Percentiles rank a stretch among this genome's conserved stretches.
phyloP scores from a whole-genome alignment of 495 filamentous ascomycete species.

The Beverwykella pulmonaria region DNA sequence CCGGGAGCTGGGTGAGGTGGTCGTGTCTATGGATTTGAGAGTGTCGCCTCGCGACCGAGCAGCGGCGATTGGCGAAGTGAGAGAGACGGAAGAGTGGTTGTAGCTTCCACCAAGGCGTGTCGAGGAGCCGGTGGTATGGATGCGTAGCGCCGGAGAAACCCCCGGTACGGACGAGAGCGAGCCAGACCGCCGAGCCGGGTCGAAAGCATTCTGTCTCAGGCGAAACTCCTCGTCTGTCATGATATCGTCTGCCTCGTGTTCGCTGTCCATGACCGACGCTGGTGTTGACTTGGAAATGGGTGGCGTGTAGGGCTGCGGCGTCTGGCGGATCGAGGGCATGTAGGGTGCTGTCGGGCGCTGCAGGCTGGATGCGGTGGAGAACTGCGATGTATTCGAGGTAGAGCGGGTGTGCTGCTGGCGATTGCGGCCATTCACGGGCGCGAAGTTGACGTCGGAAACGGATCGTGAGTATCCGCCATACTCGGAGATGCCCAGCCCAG shows the following conservation, averaged over 20 bases:
- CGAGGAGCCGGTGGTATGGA: slow-evolving; percentile 52
- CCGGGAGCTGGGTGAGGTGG: slow-evolving; percentile 54
- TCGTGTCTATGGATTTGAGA: slow-evolving; percentile 45
- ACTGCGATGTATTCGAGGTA: slow-evolving; percentile 60
- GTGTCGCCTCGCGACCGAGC: slow-evolving; percentile 37
- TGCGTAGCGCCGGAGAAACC: slow-evolving; percentile 35
- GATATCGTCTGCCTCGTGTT: slow-evolving; percentile 46
- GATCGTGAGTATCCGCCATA: slow-evolving; percentile 47
- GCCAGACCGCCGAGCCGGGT: slow-evolving; percentile 39
- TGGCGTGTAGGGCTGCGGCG: slow-evolving; percentile 59
- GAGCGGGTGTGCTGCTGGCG: slow-evolving; percentile 55
- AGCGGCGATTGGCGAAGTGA: slow-evolving; percentile 47
- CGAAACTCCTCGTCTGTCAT: slow-evolving; percentile 43
- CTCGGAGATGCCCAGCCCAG: slow-evolving; percentile 57
- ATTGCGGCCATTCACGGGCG: slow-evolving; percentile 37
- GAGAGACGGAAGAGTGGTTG: slow-evolving; percentile 59
- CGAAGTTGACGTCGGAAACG: slow-evolving; percentile 46
- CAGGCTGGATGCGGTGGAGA: slow-evolving; percentile 55
- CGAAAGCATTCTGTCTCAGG: slow-evolving; percentile 32
- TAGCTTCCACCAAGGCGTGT: slow-evolving; percentile 51
- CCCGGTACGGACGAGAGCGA: slow-evolving; percentile 42
- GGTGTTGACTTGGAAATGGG: slow-evolving; percentile 58
- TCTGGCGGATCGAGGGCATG: slow-evolving; percentile 63
- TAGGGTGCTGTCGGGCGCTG: slow-evolving; percentile 56
- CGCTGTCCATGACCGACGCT: slow-evolving; percentile 49